phyloP scores from a whole-genome alignment of 2,329 filamentous ascomycete genomes.

The Thelonectria olida region DNA sequence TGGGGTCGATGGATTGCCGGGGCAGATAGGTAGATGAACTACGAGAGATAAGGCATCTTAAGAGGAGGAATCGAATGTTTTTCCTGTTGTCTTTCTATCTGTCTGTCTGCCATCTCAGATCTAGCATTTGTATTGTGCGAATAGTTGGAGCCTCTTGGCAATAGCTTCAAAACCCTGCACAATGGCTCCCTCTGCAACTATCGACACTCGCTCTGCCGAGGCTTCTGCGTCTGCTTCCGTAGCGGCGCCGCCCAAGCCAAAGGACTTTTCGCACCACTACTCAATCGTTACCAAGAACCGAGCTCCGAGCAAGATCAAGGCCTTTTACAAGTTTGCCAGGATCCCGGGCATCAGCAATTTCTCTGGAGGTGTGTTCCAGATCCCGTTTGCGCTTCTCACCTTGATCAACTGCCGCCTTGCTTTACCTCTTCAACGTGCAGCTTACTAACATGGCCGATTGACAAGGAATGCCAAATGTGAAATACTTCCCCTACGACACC shows the following conservation, averaged over 20 bases:
- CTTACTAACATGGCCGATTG: not conserved
- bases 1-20: not conserved
- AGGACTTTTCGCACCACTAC: slow-evolving; percentile 82
- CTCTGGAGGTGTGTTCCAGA: slow-evolving; percentile 62
- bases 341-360: slow-evolving; percentile 71
- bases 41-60: slow-evolving; percentile 26
- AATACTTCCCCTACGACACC: slow-evolving; percentile 90
- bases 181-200: slow-evolving; percentile 34
- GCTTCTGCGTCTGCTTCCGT: not conserved
- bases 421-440: too few species aligned
- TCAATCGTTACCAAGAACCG: slow-evolving; percentile 75
- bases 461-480: slow-evolving; percentile 79
- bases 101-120: not conserved
- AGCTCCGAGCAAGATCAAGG: slow-evolving; percentile 74
- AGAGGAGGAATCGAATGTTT: not conserved
- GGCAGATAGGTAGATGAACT: not conserved
- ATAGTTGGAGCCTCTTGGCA: too few species aligned
- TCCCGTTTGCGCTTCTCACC: too few species aligned
- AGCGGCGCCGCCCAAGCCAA: slow-evolving; percentile 55
- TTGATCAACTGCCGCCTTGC: too few species aligned
- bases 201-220: slow-evolving; percentile 6
- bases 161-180: too few species aligned
- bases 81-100: not conserved
- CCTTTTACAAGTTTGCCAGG: slow-evolving; percentile 85
- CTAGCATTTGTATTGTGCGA: not conserved